phyloP scores from a whole-genome alignment of 2,329 filamentous ascomycete species.

The Leptographium lundbergii region DNA sequence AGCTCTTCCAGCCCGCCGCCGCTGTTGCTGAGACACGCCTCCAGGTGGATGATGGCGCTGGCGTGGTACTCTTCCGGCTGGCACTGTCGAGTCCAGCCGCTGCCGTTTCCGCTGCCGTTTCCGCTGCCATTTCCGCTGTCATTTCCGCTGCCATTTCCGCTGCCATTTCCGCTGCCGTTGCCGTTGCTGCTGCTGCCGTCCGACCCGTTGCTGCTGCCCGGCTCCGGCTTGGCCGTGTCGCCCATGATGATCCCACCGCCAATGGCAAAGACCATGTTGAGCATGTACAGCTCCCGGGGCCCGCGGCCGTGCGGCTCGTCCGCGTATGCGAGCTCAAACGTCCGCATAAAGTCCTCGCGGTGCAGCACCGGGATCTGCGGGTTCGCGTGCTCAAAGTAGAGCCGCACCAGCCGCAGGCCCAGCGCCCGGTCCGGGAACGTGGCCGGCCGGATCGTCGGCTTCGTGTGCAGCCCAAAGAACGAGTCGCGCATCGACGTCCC shows the following conservation, averaged over 20 bases:
- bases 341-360: conserved; percentile 74
- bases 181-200: background rate
- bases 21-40: conserved; percentile 71
- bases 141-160: background rate
- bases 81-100: conserved; percentile 31
- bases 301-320: conserved; percentile 54
- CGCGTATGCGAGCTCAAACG: conserved; percentile 73
- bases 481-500: conserved; percentile 85
- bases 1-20: conserved; percentile 87
- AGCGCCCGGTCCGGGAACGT: conserved; percentile 70
- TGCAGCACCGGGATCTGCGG: conserved; percentile 92
- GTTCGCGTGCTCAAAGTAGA: conserved; percentile 95
- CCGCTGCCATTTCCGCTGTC: no score
- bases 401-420: conserved; percentile 56
- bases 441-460: conserved; percentile 74
- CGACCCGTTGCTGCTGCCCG: background rate
- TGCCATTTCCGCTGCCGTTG: background rate
- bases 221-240: conserved; percentile 33
- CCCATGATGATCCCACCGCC: conserved; percentile 85
- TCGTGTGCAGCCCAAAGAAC: conserved; percentile 92
- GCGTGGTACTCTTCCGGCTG: conserved; percentile 96
- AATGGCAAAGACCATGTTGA: conserved; percentile 96
- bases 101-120: conserved; percentile 5
- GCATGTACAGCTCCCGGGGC: conserved; percentile 74
- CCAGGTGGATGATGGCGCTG: conserved; percentile 82